Evolutionary conservation across 2,329 filamentous ascomycete species (phyloP).

Genomic region (Aspergillus sp.): DNA sequence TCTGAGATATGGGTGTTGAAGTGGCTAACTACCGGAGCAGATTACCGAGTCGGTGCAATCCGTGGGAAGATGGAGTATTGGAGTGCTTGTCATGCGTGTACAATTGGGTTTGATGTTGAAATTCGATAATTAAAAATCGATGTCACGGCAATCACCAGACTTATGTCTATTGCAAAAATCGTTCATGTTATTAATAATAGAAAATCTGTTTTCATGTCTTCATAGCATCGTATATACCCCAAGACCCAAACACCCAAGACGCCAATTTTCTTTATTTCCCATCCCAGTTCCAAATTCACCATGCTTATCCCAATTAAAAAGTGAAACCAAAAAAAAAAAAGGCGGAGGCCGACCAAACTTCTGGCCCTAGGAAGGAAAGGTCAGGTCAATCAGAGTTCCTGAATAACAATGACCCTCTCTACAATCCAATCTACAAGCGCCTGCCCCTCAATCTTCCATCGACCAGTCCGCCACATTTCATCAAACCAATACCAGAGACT

Average conservation of each 20-base stretch:
- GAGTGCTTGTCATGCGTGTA: no score
- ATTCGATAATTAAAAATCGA: no score
- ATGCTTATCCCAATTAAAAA: background rate
- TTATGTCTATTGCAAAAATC: no score
- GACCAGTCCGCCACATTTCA: constrained; percentile 40
- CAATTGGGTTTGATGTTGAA: background rate
- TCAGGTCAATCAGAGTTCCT: constrained; percentile 24
- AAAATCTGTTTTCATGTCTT: background rate
- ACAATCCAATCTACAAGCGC: constrained; percentile 41
- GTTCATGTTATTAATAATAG: background rate
- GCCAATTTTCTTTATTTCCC: background rate
- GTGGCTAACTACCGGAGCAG: constrained; percentile 12
- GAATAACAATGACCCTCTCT: constrained; percentile 40
- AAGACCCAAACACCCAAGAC: background rate
- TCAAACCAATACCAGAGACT: constrained; percentile 35
- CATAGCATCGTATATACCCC: constrained; percentile 2
- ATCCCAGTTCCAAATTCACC: background rate
- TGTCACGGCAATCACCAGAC: no score
- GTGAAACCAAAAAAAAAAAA: background rate
- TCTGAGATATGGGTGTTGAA: background rate
- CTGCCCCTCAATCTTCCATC: constrained; percentile 45
- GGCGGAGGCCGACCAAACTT: background rate
- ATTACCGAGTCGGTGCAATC: background rate
- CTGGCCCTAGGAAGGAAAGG: background rate
- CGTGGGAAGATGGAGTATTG: background rate